Evolutionary conservation across 108 stramenopile species (phyloP), one percentile per base, ranked within the genome.

Genomic region (Craspedostauros australis): DNA sequence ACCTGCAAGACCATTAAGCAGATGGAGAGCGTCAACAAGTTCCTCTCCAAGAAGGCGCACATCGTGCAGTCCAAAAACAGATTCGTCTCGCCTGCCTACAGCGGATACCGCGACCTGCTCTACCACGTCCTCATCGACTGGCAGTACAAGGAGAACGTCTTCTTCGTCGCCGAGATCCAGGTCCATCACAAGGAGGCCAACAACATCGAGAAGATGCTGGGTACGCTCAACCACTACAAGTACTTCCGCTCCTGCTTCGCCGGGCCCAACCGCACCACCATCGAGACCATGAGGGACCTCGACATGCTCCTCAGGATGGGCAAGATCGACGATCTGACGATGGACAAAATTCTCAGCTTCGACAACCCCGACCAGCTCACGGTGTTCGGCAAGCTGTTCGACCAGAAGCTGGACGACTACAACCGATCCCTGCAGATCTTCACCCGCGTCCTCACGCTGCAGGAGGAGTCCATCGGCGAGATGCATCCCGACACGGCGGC

Each of bases 1-100:
- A 68, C 40, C 5, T 68, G 66, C 39, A 68, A 68, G 52, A 68
- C 66, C 5, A 54, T 49, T 43, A 68, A 68, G 40, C 66, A 68
- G 29, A 40, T 68, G 34, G 66, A 63, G 4, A 27, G 12, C 4
- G 66, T 68, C 34, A 60, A 59, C 52, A 68, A 68, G 33, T 68
- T 60, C 31, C 27, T 68, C 12, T 24, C 23, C 5, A 68, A 68
- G 51, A 68, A 68, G 31, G 66, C 66, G 2, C 66, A 68, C 40
- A 68, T 68, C 34, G 66, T 68, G 11, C 54, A 68, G 58, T 57
- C 34, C 5, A 68, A 68, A 46, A 68, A 68, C 39, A 50, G 66
- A 21, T 68, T 60, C 39, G 49, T 37, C 8, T 44, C 37, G 16
- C 66, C 66, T 32, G 66, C 66, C 29, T 68, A 54, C 38, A 68